These are phyloP conservation scores for Euphorbia pulcherrima DNA, from an alignment of 345 rosid species.

Conservation along the genomic window DNA sequence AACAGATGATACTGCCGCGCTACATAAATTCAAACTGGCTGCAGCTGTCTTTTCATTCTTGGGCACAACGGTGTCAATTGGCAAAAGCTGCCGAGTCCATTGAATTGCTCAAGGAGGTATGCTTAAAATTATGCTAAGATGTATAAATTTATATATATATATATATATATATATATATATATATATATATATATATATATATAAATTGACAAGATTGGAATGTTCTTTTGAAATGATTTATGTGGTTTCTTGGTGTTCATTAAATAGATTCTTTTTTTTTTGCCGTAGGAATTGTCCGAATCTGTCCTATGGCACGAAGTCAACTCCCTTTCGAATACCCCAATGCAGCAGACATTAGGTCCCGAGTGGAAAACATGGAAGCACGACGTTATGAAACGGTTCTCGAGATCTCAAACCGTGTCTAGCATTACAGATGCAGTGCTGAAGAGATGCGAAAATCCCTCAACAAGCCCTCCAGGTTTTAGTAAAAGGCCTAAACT, in stretches of 20 bases:
- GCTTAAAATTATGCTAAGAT: conserved; percentile 1
- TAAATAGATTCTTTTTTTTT: conserved; percentile 2
- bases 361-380: conserved; percentile 99
- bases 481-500: conserved; percentile 83
- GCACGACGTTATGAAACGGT: conserved; percentile 82
- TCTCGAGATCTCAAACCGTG: conserved; percentile 51
- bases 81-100: conserved; percentile 75
- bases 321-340: conserved; percentile 58
- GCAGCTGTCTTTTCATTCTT: conserved; percentile 45
- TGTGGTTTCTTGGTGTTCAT: too few relatives aligned
- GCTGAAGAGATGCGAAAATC: conserved; percentile 37
- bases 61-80: conserved; percentile 64
- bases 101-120: conserved; percentile 86
- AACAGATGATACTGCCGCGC: conserved; percentile 69
- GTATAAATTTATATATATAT: neutral
- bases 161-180: neutral
- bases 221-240: neutral
- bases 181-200: neutral
- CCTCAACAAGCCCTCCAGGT: conserved; percentile 47
- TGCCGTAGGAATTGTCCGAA: conserved; percentile 69
- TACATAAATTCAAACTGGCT: conserved; percentile 72
- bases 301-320: conserved; percentile 79
- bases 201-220: neutral
- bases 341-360: conserved; percentile 57
- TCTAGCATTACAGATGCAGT: conserved; percentile 40